phyloP scores from a whole-genome alignment of 2,329 filamentous ascomycete genomes.

The Aureobasidium sp. region DNA sequence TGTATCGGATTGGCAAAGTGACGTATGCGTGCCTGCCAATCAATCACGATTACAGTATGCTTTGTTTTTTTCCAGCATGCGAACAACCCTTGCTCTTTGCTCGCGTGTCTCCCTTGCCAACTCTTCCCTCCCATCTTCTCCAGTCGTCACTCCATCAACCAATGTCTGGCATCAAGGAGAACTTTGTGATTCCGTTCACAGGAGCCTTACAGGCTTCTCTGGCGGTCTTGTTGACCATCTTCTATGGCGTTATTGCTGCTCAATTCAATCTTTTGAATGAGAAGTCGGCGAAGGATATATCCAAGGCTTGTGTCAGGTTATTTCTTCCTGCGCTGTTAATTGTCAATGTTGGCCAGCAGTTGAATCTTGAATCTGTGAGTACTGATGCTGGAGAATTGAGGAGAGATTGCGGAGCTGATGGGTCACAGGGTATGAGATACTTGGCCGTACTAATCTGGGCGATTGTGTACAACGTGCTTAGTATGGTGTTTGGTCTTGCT shows the following conservation, averaged over 20 bases:
- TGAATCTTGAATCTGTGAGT: constrained; percentile 44
- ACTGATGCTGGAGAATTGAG: background rate
- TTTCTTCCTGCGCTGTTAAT: constrained; percentile 50
- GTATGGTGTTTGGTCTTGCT: constrained; percentile 41
- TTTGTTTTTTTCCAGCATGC: no score
- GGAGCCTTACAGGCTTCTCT: constrained; percentile 50
- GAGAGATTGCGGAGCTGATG: background rate
- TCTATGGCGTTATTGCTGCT: constrained; percentile 45
- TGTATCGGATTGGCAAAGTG: no score
- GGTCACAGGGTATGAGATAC: constrained; percentile 18
- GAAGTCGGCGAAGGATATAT: constrained; percentile 46
- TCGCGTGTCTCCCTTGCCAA: no score
- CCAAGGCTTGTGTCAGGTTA: constrained; percentile 45
- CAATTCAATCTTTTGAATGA: constrained; percentile 45
- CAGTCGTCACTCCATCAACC: no score
- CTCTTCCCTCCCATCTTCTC: no score
- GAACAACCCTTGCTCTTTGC: no score
- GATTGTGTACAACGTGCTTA: constrained; percentile 43
- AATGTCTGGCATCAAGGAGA: constrained; percentile 16
- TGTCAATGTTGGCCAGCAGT: constrained; percentile 46
- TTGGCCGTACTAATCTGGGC: constrained; percentile 41
- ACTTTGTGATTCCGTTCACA: constrained; percentile 39
- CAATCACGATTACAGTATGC: no score
- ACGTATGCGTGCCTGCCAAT: no score
- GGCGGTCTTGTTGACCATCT: constrained; percentile 48